These are phyloP conservation scores for Sophora flavescens DNA, from an alignment of 306 rosid species.

Conservation along the genomic window DNA sequence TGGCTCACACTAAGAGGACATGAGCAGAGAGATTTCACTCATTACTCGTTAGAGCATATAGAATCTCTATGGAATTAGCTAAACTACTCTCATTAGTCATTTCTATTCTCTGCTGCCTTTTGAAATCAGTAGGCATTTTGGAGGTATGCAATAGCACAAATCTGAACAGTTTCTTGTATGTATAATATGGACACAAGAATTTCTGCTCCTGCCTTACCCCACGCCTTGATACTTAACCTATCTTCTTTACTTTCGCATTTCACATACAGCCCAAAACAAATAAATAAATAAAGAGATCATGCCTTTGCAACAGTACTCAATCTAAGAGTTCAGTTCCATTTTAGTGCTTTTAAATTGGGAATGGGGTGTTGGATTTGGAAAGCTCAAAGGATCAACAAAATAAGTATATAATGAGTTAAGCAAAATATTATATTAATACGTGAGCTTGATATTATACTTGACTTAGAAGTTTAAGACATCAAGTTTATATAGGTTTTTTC, in stretches of 20 bases:
- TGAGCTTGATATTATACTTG: too few species aligned
- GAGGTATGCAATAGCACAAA: background rate
- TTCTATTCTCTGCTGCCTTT: too few species aligned
- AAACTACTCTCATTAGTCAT: background rate
- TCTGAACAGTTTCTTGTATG: background rate
- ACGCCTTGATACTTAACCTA: background rate
- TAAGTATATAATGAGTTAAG: too few species aligned
- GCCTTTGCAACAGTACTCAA: background rate
- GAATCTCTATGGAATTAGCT: background rate
- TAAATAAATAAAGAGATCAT: background rate
- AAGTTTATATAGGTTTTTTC: too few species aligned
- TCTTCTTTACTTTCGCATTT: background rate
- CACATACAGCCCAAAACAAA: background rate
- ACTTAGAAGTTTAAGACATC: too few species aligned
- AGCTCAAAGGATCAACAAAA: too few species aligned
- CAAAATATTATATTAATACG: too few species aligned
- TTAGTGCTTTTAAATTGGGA: background rate
- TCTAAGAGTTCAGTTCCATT: constrained; percentile 6
- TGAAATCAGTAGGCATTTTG: background rate
- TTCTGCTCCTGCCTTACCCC: background rate
- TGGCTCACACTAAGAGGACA: background rate
- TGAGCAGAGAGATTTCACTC: background rate
- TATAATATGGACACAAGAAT: background rate
- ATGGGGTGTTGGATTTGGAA: background rate
- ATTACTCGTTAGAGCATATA: background rate